Percentiles rank a stretch among this genome's conserved stretches.
Conservation (phyloP, 208 protist genomes). For the Leishmania arabica region DNA sequence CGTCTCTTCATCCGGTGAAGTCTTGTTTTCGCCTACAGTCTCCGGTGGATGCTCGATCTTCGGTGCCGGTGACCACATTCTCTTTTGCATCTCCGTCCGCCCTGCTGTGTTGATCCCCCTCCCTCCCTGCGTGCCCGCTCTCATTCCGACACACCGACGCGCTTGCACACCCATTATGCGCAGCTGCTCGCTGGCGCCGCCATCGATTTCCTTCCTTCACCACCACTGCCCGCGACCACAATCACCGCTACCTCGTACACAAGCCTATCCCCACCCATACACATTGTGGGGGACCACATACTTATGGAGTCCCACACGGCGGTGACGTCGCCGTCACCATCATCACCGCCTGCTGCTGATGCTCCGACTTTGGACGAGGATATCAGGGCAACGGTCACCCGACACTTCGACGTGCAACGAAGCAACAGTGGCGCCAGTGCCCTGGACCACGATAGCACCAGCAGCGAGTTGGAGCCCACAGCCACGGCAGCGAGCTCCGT, state of each 20-base stretch:
- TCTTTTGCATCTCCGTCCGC: neutral
- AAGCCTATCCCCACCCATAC: neutral
- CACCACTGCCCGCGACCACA: neutral
- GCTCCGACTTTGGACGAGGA: neutral
- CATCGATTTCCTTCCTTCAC: neutral
- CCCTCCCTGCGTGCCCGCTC: neutral
- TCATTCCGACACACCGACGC: neutral
- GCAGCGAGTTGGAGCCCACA: neutral
- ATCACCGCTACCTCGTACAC: neutral
- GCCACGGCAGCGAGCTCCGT: conserved; percentile 16
- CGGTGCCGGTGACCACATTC: neutral
- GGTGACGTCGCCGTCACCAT: neutral
- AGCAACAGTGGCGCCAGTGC: neutral
- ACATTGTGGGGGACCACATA: neutral
- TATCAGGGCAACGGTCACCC: neutral
- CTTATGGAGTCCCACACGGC: neutral
- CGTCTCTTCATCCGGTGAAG: neutral
- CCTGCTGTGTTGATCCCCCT: neutral
- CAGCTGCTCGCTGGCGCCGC: neutral
- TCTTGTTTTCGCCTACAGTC: neutral
- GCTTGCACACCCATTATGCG: too few relatives aligned
- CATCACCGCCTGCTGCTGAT: neutral
- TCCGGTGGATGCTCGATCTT: neutral
- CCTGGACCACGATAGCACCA: neutral
- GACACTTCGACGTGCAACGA: neutral